phyloP scores from a whole-genome alignment of 176 grass and related monocot species.

The Juncus effusus region DNA sequence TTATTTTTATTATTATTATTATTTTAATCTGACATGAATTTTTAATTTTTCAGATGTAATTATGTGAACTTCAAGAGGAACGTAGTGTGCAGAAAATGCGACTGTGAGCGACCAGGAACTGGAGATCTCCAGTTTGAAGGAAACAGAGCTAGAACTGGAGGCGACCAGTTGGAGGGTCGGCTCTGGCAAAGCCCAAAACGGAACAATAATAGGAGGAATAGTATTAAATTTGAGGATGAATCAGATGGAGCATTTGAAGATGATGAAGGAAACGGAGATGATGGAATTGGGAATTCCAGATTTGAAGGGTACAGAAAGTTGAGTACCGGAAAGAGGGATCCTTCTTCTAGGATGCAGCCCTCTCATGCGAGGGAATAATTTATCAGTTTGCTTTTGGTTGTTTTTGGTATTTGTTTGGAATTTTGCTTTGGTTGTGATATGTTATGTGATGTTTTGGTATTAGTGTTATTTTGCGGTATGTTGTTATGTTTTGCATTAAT shows the following conservation, averaged over 20 bases:
- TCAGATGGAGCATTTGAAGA: neutral
- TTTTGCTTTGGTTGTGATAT: too few relatives aligned
- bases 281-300: neutral
- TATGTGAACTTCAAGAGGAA: conserved; percentile 25
- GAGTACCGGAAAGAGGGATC: neutral
- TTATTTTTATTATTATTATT: neutral
- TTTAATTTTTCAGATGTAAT: conserved; percentile 6
- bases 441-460: too few relatives aligned
- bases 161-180: conserved; percentile 6
- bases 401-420: too few relatives aligned
- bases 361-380: neutral
- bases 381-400: too few relatives aligned
- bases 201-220: neutral
- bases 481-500: too few relatives aligned
- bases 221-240: conserved; percentile 22
- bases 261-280: neutral
- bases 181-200: conserved; percentile 15
- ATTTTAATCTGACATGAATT: neutral
- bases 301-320: conserved; percentile 19
- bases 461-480: too few relatives aligned
- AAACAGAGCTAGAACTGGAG: neutral
- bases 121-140: neutral
- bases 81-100: conserved; percentile 18
- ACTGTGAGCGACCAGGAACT: conserved; percentile 13
- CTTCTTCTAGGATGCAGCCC: neutral